Base-by-base conservation (phyloP, 1,139 yeast species). In the Yamadazyma atlantica region DNA sequence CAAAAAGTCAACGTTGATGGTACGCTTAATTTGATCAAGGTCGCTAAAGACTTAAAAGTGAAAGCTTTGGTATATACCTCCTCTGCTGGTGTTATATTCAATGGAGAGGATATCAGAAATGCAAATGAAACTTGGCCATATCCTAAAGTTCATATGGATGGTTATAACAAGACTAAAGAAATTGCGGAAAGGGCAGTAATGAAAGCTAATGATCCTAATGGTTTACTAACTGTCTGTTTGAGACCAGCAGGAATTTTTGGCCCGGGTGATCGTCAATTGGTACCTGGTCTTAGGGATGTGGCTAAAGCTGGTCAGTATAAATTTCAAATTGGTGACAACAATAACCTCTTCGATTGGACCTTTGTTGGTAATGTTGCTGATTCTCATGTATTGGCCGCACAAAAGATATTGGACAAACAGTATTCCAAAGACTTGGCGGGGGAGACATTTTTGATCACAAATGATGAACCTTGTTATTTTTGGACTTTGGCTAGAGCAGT, bases 351-450 rank as follows among this genome's bases (percentile, higher is more conserved):
- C 55, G 99, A 94, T 58, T 89, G 96, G 85, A 89, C 97, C 0
- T 94, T 89, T 54, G 98, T 85, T n/a, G 97, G 97, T n/a, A 94
- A 94, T 60, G 97, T 94, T 16, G 98, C 98, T 0, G 95, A 89
- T 63, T 84, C 97, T 4, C 99, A 94, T 61, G 89, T 92, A 8
- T 69, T 92, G 38, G 98, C 97, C 1, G 95, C 97, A 2, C 69
- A 84, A 51, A 82, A 82, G 60, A 64, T 90, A 14, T 62, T 88
- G 37, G 67, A 73, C 36, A 64, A 75, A 2, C 42, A 51, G 12
- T 45, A 60, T 6, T 66, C 72, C 15, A 45, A 53, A 1, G 43
- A 57, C 27, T 80, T 92, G 21, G 83, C 87, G 7, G 98, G 98
- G 33, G 86, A 92, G 58, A 78, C 86, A 0, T 92, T 89, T 61